Evolutionary conservation across 2,329 filamentous ascomycete species (phyloP).

Genomic region (Pseudogymnoascus sp.): DNA sequence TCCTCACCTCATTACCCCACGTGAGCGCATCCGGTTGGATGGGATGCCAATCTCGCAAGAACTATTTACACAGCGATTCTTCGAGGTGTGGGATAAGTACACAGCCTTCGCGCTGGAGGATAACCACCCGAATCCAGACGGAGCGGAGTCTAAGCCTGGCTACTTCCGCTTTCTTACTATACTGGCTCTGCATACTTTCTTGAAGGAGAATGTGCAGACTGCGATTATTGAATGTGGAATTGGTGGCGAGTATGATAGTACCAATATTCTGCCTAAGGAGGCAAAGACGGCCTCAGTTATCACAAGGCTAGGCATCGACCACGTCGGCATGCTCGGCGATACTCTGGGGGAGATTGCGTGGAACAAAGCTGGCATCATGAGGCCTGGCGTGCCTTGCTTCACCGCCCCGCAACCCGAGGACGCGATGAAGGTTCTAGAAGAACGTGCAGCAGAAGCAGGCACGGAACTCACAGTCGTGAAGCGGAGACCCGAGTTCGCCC

Average conservation of each 20-base stretch:
- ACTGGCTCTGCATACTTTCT: conserved; percentile 76
- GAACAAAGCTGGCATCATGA: conserved; percentile 89
- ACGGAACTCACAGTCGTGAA: conserved; percentile 19
- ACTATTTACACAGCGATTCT: conserved; percentile 58
- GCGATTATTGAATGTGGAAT: conserved; percentile 91
- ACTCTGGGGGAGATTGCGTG: conserved; percentile 79
- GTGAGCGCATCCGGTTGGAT: conserved; percentile 59
- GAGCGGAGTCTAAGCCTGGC: conserved; percentile 57
- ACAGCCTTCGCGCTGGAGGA: conserved; percentile 31
- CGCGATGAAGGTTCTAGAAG: conserved; percentile 51
- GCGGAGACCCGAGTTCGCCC: conserved; percentile 11
- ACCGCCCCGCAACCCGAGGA: conserved; percentile 49
- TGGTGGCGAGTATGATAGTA: conserved; percentile 87
- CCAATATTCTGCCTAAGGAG: conserved; percentile 63
- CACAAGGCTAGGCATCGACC: conserved; percentile 77
- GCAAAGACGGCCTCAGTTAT: conserved; percentile 65
- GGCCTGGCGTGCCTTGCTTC: conserved; percentile 54
- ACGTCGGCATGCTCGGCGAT: conserved; percentile 69
- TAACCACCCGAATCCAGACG: conserved; percentile 26
- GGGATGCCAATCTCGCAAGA: conserved; percentile 48
- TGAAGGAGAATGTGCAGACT: conserved; percentile 64
- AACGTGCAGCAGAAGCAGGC: conserved; percentile 41
- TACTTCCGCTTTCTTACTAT: conserved; percentile 91
- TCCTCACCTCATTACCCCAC: conserved; percentile 58
- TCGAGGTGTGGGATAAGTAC: conserved; percentile 57